phyloP scores from a whole-genome alignment of 768 basidiomycete species.

The Mycena crocata region DNA sequence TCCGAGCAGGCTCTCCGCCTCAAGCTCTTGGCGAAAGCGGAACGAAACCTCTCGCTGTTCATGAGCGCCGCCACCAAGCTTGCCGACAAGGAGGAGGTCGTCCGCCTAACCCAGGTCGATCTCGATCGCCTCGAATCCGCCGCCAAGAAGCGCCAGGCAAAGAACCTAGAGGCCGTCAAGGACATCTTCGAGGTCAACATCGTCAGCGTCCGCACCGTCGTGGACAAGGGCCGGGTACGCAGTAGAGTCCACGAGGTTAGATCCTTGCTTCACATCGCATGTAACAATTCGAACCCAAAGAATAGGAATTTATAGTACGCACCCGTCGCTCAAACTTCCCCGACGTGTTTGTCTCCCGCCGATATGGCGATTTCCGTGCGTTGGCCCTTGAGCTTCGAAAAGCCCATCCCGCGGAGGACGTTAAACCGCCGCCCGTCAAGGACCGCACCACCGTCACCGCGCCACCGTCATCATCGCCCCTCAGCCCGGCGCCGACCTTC shows the following conservation, averaged over 20 bases:
- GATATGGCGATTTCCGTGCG: conserved; percentile 96
- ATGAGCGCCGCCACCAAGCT: conserved; percentile 86
- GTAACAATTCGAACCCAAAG: conserved; percentile 21
- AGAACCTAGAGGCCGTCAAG: conserved; percentile 52
- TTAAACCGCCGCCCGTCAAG: conserved; percentile 88
- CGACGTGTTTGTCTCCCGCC: conserved; percentile 89
- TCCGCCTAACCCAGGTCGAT: conserved; percentile 88
- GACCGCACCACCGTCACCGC: conserved; percentile 80
- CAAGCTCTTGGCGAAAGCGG: conserved; percentile 80
- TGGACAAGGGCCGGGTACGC: conserved; percentile 87
- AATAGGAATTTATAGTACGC: conserved; percentile 93
- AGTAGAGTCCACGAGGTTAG: conserved; percentile 89
- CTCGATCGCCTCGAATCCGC: conserved; percentile 81
- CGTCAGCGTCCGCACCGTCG: conserved; percentile 84
- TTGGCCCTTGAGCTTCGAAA: conserved; percentile 91
- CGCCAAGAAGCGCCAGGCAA: conserved; percentile 71
- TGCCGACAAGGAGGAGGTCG: conserved; percentile 87
- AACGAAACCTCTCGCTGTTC: conserved; percentile 88
- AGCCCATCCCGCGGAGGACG: conserved; percentile 84
- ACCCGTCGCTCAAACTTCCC: conserved; percentile 78
- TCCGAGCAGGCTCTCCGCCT: conserved; percentile 69
- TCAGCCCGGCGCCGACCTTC: conserved; percentile 39
- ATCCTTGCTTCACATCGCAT: conserved; percentile 30
- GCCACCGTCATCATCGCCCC: conserved; percentile 50
- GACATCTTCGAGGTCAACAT: conserved; percentile 91